Evolutionary conservation across 2,329 filamentous ascomycete genomes (phyloP), one percentile per base, ranked within the genome.

Genomic region (Fusarium beomiforme): DNA sequence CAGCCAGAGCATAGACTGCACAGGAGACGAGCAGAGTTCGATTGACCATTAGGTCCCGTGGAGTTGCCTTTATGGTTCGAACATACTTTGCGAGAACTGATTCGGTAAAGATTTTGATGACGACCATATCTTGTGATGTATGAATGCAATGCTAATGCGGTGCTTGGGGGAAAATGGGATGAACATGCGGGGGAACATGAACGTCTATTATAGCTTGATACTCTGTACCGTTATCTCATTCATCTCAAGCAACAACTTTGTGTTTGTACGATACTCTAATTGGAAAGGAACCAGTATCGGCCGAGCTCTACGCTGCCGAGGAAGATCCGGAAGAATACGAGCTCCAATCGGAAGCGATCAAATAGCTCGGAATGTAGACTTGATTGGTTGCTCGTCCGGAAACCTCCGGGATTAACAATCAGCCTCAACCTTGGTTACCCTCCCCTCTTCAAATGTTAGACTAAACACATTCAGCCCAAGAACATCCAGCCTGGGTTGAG

Each of bases 71-170:
- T 10, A 43, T 43, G 41, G 21, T 43, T 19, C 10, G 21, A 4
- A n/a, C 14, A 12, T 43, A 24, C 16, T 3, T 5, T 3, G 21
- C 41, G 14, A 43, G 14, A 43, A 43, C 41, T 17, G 41, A 43
- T 4, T 24, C 21, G 0, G 41, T 43, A 11, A 43, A 5, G 1
- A 12, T 19, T 1, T 8, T 24, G 9, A 23, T 43, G 21, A 24
- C 8, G 16, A 10, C 14, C 41, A 43, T 43, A 23, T 4, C 0
- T 24, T 43, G 6, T 5, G 0, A 24, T 1, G 16, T 24, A 1
- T 43, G 41, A 43, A 17, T n/a, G 16, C 41, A 17, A 17, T 24
- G 1, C 16, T 24, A 0, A 17, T 12, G 14, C 11, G 16, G 4
- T 12, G 14, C 5, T 24, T 12, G 41, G 8, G 8, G 41, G 6